Evolutionary conservation across 345 rosid genomes (phyloP).

Genomic region (Cardamine resedifolia): DNA sequence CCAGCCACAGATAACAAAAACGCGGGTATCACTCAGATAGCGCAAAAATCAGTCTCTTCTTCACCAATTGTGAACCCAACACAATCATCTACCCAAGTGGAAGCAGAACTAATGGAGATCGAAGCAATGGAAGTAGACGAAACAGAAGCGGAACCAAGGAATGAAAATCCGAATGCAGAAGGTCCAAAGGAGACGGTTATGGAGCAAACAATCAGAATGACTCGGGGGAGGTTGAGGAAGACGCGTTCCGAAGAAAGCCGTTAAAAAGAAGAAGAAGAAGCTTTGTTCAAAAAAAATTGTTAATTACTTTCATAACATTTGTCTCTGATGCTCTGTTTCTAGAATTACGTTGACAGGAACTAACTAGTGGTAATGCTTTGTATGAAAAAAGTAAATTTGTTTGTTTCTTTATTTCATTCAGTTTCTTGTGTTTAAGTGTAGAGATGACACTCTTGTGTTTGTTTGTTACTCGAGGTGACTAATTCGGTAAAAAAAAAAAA

Average conservation of each 20-base stretch:
- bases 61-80: constrained; percentile 39
- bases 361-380: constrained; percentile 24
- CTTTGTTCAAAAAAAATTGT: not conserved
- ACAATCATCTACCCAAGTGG: constrained; percentile 38
- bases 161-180: constrained; percentile 42
- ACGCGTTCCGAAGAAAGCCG: constrained; percentile 44
- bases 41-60: constrained; percentile 49
- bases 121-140: constrained; percentile 42
- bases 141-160: constrained; percentile 34
- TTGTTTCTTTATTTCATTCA: constrained; percentile 8
- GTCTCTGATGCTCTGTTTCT: constrained; percentile 4
- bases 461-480: constrained; percentile 1
- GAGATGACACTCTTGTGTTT: constrained; percentile 5
- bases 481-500: not conserved
- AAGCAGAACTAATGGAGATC: constrained; percentile 50
- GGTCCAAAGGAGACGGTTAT: constrained; percentile 52
- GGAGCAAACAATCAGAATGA: constrained; percentile 48
- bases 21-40: constrained; percentile 28
- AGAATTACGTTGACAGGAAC: constrained; percentile 25
- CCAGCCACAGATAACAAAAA: constrained; percentile 34
- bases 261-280: constrained; percentile 18
- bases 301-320: constrained; percentile 15
- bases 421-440: constrained; percentile 22
- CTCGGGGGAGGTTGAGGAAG: constrained; percentile 58
- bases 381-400: constrained; percentile 28